Percentiles rank a stretch among this genome's conserved stretches.
Evolutionary conservation across 2,329 filamentous ascomycete genomes (phyloP).

Genomic region (Aphanoascus verrucosus): DNA sequence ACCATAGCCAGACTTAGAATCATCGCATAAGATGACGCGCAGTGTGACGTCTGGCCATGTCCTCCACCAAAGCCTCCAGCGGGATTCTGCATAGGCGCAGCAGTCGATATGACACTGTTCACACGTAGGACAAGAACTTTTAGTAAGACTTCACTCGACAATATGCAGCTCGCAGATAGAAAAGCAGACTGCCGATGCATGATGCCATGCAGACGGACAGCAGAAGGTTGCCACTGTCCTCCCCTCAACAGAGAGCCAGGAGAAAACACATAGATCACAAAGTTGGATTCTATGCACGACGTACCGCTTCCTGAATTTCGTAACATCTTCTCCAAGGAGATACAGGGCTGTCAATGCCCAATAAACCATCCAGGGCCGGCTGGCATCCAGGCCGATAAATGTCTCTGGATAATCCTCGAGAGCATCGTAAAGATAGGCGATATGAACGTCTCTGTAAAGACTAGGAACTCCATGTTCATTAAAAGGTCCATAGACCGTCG

Average conservation of each 20-base stretch:
- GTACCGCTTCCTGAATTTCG: conserved; percentile 52
- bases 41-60: conserved; percentile 79
- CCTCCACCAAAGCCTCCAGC: conserved; percentile 85
- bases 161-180: conserved; percentile 5
- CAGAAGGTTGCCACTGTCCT: not conserved
- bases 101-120: conserved; percentile 56
- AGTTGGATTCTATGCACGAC: conserved; percentile 19
- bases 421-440: conserved; percentile 39
- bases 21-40: conserved; percentile 79
- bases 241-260: not conserved
- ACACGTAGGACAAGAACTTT: conserved; percentile 14
- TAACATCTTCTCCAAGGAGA: conserved; percentile 64
- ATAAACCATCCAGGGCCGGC: conserved; percentile 87
- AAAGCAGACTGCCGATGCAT: conserved; percentile 2
- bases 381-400: conserved; percentile 71
- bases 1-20: conserved; percentile 69
- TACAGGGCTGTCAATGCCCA: conserved; percentile 72
- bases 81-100: conserved; percentile 69
- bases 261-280: not conserved
- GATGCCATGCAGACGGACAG: not conserved
- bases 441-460: conserved; percentile 54
- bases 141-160: conserved; percentile 7
- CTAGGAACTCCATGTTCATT: conserved; percentile 65
- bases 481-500: conserved; percentile 41
- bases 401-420: conserved; percentile 53